These are phyloP conservation scores for Eucalyptus regnans DNA, from an alignment of 345 rosid genomes.

Conservation along the genomic window DNA sequence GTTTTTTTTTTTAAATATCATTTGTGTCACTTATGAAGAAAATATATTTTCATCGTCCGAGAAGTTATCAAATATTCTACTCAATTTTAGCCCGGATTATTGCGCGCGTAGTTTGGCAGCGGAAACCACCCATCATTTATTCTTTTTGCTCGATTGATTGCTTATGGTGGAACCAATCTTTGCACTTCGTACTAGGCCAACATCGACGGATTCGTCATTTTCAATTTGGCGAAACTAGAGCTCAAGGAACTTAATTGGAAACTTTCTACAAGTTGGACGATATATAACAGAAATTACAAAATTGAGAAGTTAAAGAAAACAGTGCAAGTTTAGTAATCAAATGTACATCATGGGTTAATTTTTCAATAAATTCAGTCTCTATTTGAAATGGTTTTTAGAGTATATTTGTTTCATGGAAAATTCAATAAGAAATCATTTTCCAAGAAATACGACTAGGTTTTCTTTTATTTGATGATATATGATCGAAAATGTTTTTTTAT, in stretches of 20 bases:
- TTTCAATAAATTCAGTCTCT: background rate
- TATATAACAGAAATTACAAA: background rate
- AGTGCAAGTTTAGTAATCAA: background rate
- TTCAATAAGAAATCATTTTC: too few species aligned
- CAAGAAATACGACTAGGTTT: too few species aligned
- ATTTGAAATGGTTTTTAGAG: background rate
- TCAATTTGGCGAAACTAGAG: background rate
- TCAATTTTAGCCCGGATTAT: background rate
- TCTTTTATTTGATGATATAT: too few species aligned
- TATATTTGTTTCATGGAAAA: too few species aligned
- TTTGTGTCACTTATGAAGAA: too few species aligned
- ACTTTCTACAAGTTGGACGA: background rate
- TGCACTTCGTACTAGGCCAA: background rate
- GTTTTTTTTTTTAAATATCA: too few species aligned
- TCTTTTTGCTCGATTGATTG: background rate
- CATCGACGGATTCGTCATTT: background rate
- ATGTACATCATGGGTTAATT: background rate
- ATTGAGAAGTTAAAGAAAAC: background rate
- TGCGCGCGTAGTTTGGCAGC: background rate
- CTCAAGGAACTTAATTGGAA: background rate
- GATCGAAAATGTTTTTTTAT: too few species aligned
- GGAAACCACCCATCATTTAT: background rate
- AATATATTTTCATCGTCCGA: too few species aligned
- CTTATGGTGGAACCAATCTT: background rate
- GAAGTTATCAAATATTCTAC: too few species aligned